phyloP scores from a whole-genome alignment of 192 early-diverging fungal species.

The Mortierella claussenii region DNA sequence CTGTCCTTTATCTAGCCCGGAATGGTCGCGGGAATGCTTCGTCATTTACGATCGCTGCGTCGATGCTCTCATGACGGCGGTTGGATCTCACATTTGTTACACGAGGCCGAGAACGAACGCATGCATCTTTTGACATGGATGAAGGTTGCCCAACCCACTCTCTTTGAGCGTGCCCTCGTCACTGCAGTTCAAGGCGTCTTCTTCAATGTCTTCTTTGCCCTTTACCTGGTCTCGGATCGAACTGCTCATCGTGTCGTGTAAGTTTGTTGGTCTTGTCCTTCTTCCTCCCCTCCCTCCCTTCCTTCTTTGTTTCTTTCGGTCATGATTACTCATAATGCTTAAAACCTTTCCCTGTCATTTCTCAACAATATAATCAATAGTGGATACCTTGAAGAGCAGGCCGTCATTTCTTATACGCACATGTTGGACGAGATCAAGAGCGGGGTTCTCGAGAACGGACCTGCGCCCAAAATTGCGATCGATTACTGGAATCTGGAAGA shows the following conservation, averaged over 20 bases:
- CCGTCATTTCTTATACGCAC: constrained; percentile 90
- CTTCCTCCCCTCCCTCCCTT: neutral
- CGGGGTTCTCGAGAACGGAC: constrained; percentile 73
- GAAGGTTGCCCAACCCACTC: constrained; percentile 71
- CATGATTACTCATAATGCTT: neutral
- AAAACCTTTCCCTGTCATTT: neutral
- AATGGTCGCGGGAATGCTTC: constrained; percentile 86
- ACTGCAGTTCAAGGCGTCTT: constrained; percentile 87
- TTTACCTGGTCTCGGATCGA: constrained; percentile 84
- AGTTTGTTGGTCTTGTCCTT: neutral
- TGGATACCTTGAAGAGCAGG: constrained; percentile 96
- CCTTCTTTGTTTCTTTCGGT: neutral
- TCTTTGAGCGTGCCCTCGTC: constrained; percentile 74
- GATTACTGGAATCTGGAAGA: constrained; percentile 85
- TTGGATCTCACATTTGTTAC: constrained; percentile 89
- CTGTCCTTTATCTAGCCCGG: constrained; percentile 70
- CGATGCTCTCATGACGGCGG: constrained; percentile 85
- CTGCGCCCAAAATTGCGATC: constrained; percentile 87
- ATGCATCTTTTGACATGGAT: constrained; percentile 85
- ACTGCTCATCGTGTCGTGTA: constrained; percentile 86
- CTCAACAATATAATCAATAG: constrained; percentile 2
- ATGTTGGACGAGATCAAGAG: constrained; percentile 87
- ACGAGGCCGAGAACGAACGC: constrained; percentile 94
- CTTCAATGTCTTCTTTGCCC: constrained; percentile 89
- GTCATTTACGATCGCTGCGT: constrained; percentile 83